A percentile compares a stretch with the other conserved stretches of the same genome.
phyloP scores from a whole-genome alignment of 768 basidiomycete genomes.

The Hygrocybe punicea region DNA sequence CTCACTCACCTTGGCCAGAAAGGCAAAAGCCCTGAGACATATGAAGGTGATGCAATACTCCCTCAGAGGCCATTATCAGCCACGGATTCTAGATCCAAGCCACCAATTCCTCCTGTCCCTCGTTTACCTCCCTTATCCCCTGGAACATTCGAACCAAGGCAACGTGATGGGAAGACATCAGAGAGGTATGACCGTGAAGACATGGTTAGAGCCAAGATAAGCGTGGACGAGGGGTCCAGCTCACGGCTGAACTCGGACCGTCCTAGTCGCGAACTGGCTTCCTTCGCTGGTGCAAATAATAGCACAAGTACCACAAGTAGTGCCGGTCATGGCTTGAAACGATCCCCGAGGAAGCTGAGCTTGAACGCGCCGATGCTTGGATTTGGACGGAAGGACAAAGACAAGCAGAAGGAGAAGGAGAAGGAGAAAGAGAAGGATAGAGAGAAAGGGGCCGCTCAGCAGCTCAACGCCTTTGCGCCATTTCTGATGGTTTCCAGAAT shows the following conservation, averaged over 20 bases:
- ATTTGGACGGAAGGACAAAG: constrained; percentile 55
- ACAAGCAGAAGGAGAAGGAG: constrained; percentile 45
- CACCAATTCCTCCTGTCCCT: neutral
- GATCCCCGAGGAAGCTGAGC: constrained; percentile 64
- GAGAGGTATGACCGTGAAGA: neutral
- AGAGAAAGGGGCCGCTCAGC: constrained; percentile 7
- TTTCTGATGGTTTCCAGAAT: neutral
- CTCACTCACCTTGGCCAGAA: constrained; percentile 7
- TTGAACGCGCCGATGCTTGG: constrained; percentile 59
- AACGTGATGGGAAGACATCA: constrained; percentile 18
- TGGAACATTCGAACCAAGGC: neutral
- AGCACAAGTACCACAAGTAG: constrained; percentile 12
- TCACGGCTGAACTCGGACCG: constrained; percentile 5
- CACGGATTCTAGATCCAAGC: constrained; percentile 4
- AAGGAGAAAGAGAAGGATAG: constrained; percentile 27
- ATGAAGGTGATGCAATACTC: neutral
- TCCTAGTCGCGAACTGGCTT: constrained; percentile 16
- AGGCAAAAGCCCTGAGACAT: neutral
- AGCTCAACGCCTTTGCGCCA: constrained; percentile 16
- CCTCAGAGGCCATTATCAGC: constrained; percentile 14
- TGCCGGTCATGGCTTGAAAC: constrained; percentile 32
- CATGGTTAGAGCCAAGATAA: neutral
- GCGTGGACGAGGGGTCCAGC: neutral
- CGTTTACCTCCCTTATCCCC: neutral
- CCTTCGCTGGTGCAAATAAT: constrained; percentile 13